Evolutionary conservation across 225 moss, liverwort and hornwort species (phyloP), one percentile per base, ranked within the genome.

Genomic region (Anthoceros angustus): DNA sequence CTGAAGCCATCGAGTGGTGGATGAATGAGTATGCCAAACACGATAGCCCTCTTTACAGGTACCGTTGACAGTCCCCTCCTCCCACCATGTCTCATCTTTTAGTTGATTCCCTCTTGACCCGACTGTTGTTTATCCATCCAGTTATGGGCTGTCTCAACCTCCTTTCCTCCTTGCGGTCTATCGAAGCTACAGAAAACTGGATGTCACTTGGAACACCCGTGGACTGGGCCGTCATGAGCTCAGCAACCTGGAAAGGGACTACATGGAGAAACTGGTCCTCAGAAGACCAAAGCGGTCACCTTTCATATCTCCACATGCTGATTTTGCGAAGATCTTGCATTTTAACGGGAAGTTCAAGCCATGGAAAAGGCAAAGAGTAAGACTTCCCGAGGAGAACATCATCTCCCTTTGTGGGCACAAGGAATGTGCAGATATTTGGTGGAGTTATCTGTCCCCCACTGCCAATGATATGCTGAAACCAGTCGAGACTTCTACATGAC

Each of bases 71-170:
- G n/a, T n/a, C n/a, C n/a, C n/a, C 24, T 8, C 62, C 66, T 61
- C 25, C 61, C 40, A 11, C 4, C 16, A 16, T 5, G 10, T 50
- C 20, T 14, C 49, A 42, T 68, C 43, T 49, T 6, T 9, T 21
- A 9, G 26, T 21, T 20, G 15, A 7, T 18, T 20, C 24, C 23
- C 16, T 45, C 23, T 15, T 6, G 6, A 42, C 10, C 15, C 46
- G 24, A 20, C 3, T 41, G 23, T 8, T 14, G 21, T 26, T 5
- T 67, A 9, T 41, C 24, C 16, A n/a, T 66, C 68, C 84, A 94
- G 93, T 68, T 86, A 86, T 72, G 93, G 90, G 15, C 72, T 88
- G 72, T 94, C 93, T 41, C 93, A 94, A 74, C 93, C 93, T 40
- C 90, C 93, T 0, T 94, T 85, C 60, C 72, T 94, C 45, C 84